phyloP scores from a whole-genome alignment of 2,329 filamentous ascomycete species.

The Ascochyta viciae-villosae region DNA sequence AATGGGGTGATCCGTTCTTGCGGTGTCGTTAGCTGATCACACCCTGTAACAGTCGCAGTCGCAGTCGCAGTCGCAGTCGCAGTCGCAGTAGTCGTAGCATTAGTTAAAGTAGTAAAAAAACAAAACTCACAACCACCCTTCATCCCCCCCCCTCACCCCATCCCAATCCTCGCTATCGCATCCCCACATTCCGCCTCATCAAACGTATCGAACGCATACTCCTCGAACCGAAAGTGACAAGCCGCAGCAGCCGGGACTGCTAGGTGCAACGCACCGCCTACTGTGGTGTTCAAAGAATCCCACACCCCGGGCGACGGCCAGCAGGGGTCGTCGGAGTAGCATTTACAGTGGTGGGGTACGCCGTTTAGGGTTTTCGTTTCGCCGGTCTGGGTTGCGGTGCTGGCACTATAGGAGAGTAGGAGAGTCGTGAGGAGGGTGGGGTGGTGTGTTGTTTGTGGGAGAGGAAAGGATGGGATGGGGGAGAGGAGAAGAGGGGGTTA shows the following conservation, averaged over 20 bases:
- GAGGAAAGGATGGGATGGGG: no score
- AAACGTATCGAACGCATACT: slow-evolving; percentile 26
- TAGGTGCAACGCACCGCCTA: slow-evolving; percentile 35
- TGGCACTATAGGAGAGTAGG: no score
- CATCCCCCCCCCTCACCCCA: slow-evolving; percentile 6
- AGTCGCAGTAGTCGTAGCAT: no score
- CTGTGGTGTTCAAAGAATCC: slow-evolving; percentile 39
- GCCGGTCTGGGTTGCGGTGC: slow-evolving; percentile 27
- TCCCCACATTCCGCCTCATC: slow-evolving; percentile 37
- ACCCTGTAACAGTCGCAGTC: no score
- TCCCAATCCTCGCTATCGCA: slow-evolving; percentile 35
- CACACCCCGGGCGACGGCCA: slow-evolving; percentile 41
- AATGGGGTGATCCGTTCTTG: slow-evolving; percentile 42
- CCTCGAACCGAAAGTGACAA: slow-evolving; percentile 37
- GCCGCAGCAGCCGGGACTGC: slow-evolving; percentile 41
- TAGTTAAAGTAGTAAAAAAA: no score
- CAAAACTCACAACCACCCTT: slow-evolving; percentile 41
- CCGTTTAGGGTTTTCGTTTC: slow-evolving; percentile 37
- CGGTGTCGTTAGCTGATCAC: no score
- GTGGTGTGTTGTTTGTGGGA: no score
- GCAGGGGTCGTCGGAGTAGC: slow-evolving; percentile 44
- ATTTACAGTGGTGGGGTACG: slow-evolving; percentile 43
- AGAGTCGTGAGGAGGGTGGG: no score
- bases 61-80: no score
- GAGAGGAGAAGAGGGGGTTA: no score